Evolutionary conservation across 1,284 basidiomycete species (phyloP), one percentile per base, ranked within the genome.

Genomic region (Ganoderma lucidum): DNA sequence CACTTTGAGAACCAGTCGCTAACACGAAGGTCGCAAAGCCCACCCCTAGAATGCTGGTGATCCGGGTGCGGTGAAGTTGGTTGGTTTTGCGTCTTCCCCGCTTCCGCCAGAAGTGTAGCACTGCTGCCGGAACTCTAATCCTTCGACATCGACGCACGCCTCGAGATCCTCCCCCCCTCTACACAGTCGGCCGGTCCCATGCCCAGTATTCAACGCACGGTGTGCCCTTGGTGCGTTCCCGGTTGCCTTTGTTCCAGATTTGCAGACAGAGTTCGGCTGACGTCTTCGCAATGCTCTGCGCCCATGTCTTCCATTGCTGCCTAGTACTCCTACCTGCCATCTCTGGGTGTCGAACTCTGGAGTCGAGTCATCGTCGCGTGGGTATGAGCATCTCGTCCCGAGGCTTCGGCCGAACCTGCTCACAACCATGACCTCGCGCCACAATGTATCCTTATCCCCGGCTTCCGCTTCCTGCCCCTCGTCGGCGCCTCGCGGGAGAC

Each of bases 41-140:
- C 58, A 45, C 41, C 69, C 68, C 63, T 64, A 56, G 64, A 73
- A 71, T 73, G 72, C 68, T 70, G 62, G 66, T 63, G 72, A 70
- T 73, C 72, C 72, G 72, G 61, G 64, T 55, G 51, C 59, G 66
- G 59, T 45, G 15, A 17, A 44, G 17, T 8, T n/a, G 44, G 44
- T 53, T n/a, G 44, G 44, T 53, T 37, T 39, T 44, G 37, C 65
- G 56, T 28, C 63, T 68, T 71, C 68, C 68, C 64, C 35, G 63
- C 53, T 42, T 42, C 60, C 39, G 8, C 28, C n/a, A 58, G 35
- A 32, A 60, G n/a, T 39, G 45, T 30, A 62, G 62, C 51, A 65
- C 39, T 64, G 67, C 64, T 70, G 15, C 71, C 71, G 68, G 45
- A 70, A 70, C 71, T 48, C 62, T 62, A 66, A 42, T 39, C 58